Percentiles rank a stretch among this genome's conserved stretches.
Evolutionary conservation across 1,284 basidiomycete species (phyloP).

Genomic region (Microstroma glucosiphilum): DNA sequence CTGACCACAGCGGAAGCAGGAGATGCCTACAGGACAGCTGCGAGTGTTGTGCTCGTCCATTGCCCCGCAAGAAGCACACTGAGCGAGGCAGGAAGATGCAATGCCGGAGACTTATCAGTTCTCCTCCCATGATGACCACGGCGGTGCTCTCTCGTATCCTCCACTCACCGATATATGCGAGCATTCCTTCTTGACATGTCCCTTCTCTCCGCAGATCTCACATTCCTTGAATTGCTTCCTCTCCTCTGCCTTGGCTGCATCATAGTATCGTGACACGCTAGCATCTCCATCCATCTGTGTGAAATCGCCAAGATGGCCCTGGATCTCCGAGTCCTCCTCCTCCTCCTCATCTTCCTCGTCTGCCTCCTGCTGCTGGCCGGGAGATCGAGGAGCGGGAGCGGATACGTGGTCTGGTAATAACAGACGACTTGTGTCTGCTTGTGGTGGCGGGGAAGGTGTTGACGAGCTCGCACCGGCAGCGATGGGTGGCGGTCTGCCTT

Average conservation of each 20-base stretch:
- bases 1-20: constrained; percentile 77
- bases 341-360: too few species aligned
- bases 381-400: too few species aligned
- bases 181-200: constrained; percentile 32
- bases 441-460: too few species aligned
- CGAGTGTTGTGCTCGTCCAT: constrained; percentile 75
- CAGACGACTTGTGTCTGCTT: too few species aligned
- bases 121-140: not conserved
- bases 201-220: constrained; percentile 31
- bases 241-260: constrained; percentile 30
- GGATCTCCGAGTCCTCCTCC: too few species aligned
- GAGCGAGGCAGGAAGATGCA: not conserved
- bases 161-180: constrained; percentile 25
- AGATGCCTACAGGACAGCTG: constrained; percentile 73
- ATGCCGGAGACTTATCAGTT: not conserved
- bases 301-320: constrained; percentile 28
- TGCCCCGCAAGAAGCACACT: constrained; percentile 83
- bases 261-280: constrained; percentile 27
- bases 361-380: too few species aligned
- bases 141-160: not conserved
- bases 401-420: too few species aligned
- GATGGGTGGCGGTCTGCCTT: not conserved
- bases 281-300: constrained; percentile 26
- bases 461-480: too few species aligned
- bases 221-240: constrained; percentile 28